These are phyloP conservation scores for Trypanosoma boissoni DNA, from an alignment of 208 protist genomes.

Conservation along the genomic window DNA sequence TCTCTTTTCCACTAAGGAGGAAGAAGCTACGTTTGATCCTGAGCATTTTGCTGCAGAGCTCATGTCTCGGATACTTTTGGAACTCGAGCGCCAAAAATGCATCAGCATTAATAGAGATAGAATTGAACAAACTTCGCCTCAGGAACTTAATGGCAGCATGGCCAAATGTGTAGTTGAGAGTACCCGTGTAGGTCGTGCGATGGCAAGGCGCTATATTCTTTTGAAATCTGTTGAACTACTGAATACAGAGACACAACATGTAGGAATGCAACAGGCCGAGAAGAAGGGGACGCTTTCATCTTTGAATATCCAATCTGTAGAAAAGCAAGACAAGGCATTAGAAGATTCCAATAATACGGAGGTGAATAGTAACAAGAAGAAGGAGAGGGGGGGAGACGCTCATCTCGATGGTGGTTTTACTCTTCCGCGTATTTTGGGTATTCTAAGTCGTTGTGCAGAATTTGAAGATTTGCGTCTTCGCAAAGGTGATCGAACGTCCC, in stretches of 20 bases:
- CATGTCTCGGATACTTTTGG: slow-evolving; percentile 59
- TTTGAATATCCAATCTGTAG: no score
- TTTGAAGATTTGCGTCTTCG: slow-evolving; percentile 75
- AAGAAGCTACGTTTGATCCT: slow-evolving; percentile 44
- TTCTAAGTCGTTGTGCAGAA: slow-evolving; percentile 64
- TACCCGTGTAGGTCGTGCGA: slow-evolving; percentile 50
- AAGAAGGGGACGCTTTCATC: neutral
- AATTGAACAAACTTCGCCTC: neutral
- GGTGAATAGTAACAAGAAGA: no score
- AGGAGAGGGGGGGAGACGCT: no score
- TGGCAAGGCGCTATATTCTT: slow-evolving; percentile 83
- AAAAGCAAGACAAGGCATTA: no score
- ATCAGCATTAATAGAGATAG: slow-evolving; percentile 16
- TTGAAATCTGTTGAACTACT: slow-evolving; percentile 74
- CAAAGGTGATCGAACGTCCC: slow-evolving; percentile 67
- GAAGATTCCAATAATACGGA: no score
- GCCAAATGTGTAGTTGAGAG: slow-evolving; percentile 18
- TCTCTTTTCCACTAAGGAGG: slow-evolving; percentile 40
- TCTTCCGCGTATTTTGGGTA: slow-evolving; percentile 28
- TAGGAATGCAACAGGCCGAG: neutral
- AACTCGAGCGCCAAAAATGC: slow-evolving; percentile 60
- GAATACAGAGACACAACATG: slow-evolving; percentile 30
- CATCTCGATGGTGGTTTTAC: slow-evolving; percentile 5
- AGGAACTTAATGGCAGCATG: neutral
- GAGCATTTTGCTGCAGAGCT: slow-evolving; percentile 56